Conservation (phyloP, 2,329 filamentous ascomycete genomes). For the Aspergillus nomiae region DNA sequence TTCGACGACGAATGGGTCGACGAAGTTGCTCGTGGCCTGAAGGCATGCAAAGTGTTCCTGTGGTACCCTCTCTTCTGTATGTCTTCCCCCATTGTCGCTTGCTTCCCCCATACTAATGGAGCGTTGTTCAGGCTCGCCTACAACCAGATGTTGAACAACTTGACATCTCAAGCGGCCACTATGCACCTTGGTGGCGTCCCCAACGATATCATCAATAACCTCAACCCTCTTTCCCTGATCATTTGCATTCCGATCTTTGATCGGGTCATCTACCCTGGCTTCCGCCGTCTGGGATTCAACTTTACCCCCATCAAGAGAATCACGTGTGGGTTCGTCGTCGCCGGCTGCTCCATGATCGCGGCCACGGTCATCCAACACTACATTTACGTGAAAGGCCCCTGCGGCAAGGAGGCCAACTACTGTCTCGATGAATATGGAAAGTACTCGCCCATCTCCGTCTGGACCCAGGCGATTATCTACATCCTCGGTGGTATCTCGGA, state of each 20-base stretch:
- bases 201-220: slow-evolving; percentile 58
- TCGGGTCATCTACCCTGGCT: slow-evolving; percentile 53
- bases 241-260: slow-evolving; percentile 59
- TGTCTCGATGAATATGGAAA: slow-evolving; percentile 49
- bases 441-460: slow-evolving; percentile 65
- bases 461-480: slow-evolving; percentile 53
- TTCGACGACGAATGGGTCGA: slow-evolving; percentile 84
- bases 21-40: slow-evolving; percentile 70
- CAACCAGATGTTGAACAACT: slow-evolving; percentile 58
- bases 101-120: background rate
- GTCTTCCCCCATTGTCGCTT: slow-evolving; percentile 4
- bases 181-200: slow-evolving; percentile 56
- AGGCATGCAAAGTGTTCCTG: slow-evolving; percentile 70
- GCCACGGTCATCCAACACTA: slow-evolving; percentile 53
- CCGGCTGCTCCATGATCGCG: slow-evolving; percentile 51
- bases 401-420: slow-evolving; percentile 56
- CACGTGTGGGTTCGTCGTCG: slow-evolving; percentile 52
- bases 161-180: slow-evolving; percentile 58
- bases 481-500: slow-evolving; percentile 59
- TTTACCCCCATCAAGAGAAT: slow-evolving; percentile 60
- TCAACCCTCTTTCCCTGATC: slow-evolving; percentile 57
- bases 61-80: slow-evolving; percentile 56
- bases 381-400: slow-evolving; percentile 63
- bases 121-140: slow-evolving; percentile 44
- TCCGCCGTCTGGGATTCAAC: slow-evolving; percentile 49